phyloP scores from a whole-genome alignment of 2,329 filamentous ascomycete species.

The Sporothrix schenckii region DNA sequence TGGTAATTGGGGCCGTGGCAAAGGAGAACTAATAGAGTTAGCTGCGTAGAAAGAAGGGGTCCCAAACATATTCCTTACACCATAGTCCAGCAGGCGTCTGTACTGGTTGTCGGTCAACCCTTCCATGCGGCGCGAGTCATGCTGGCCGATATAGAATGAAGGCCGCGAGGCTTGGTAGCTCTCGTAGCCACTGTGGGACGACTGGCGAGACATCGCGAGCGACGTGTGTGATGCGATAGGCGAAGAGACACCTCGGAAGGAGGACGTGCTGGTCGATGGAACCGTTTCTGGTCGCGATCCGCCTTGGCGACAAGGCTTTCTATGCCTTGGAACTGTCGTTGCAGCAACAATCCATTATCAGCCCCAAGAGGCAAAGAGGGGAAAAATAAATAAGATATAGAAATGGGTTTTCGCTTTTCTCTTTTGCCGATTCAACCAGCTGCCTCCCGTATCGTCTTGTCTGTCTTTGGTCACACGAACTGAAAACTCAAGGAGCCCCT shows the following conservation, averaged over 20 bases:
- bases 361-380: neutral
- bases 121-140: conserved; percentile 65
- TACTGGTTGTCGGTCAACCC: conserved; percentile 67
- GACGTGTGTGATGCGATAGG: neutral
- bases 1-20: conserved; percentile 78
- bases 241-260: neutral
- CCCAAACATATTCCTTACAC: conserved; percentile 55
- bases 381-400: neutral
- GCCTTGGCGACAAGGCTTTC: conserved; percentile 7
- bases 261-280: neutral
- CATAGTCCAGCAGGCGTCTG: conserved; percentile 67
- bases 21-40: conserved; percentile 67
- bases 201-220: conserved; percentile 16
- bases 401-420: neutral
- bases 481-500: conserved; percentile 30
- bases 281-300: neutral
- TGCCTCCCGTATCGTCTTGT: neutral
- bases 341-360: conserved; percentile 23
- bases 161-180: conserved; percentile 44
- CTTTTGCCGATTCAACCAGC: neutral
- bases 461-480: neutral
- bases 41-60: neutral
- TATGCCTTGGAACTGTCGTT: conserved; percentile 1
- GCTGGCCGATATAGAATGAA: conserved; percentile 71
- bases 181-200: conserved; percentile 37